phyloP scores from a whole-genome alignment of 2,329 filamentous ascomycete genomes.

The Colletotrichum sp. region DNA sequence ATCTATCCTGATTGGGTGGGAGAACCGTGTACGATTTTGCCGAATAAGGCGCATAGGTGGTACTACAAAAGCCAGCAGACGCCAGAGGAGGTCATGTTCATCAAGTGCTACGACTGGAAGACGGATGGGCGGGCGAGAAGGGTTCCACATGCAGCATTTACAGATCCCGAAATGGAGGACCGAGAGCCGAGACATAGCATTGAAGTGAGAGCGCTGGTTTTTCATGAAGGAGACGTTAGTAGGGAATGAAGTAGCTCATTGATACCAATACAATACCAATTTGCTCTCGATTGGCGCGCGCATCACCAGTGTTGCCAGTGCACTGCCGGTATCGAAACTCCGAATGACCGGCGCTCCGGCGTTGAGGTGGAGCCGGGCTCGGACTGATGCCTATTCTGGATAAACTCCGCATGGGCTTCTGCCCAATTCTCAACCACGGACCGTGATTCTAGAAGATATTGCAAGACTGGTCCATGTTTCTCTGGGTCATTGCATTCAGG shows the following conservation, averaged over 20 bases:
- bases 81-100: constrained; percentile 60
- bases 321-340: neutral
- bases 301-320: neutral
- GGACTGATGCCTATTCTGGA: neutral
- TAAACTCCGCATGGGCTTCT: neutral
- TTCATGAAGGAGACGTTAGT: neutral
- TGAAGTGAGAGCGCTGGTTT: neutral
- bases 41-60: constrained; percentile 47
- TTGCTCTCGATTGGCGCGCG: neutral
- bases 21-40: constrained; percentile 42
- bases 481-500: neutral
- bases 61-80: constrained; percentile 56
- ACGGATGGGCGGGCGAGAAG: neutral
- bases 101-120: constrained; percentile 66
- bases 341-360: neutral
- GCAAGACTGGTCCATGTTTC: neutral
- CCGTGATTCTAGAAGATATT: neutral
- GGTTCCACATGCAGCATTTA: neutral
- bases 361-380: neutral
- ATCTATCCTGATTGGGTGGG: constrained; percentile 35
- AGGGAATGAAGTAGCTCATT: neutral
- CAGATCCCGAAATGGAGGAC: neutral
- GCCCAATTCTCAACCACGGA: neutral
- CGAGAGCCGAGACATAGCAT: neutral
- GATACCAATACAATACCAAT: neutral